Evolutionary conservation across 352 stramenopile species (phyloP).

Genomic region (Halophytophthora batemanensis): DNA sequence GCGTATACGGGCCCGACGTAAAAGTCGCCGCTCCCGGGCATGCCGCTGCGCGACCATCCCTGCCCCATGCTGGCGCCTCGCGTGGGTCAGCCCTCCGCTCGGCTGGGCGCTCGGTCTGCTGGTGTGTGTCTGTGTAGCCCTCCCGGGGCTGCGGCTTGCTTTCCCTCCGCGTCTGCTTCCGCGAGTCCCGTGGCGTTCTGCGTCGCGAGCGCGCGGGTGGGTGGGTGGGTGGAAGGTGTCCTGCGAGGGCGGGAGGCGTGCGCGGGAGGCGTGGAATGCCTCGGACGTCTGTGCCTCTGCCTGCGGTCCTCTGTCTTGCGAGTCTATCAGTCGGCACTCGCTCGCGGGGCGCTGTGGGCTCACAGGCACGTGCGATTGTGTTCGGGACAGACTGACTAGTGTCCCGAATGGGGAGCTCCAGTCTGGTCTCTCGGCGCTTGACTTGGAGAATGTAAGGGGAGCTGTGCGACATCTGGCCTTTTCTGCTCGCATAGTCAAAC

Average conservation of each 20-base stretch:
- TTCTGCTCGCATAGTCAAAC: not conserved
- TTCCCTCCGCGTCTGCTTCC: too few relatives aligned
- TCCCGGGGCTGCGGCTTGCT: too few relatives aligned
- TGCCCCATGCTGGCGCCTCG: slow-evolving; percentile 47
- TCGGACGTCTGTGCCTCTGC: too few relatives aligned
- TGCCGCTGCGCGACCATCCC: slow-evolving; percentile 49
- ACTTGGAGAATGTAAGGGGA: too few relatives aligned
- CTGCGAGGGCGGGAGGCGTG: too few relatives aligned
- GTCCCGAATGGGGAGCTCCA: slow-evolving; percentile 12
- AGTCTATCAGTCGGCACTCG: not conserved
- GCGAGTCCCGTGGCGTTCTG: too few relatives aligned
- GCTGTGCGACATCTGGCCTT: too few relatives aligned
- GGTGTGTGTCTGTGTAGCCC: slow-evolving; percentile 1
- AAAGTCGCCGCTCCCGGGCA: slow-evolving; percentile 67
- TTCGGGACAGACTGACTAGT: slow-evolving; percentile 28
- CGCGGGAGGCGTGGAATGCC: too few relatives aligned
- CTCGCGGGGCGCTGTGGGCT: not conserved
- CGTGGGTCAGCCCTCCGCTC: not conserved
- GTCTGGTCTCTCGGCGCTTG: too few relatives aligned
- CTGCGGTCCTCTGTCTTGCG: not conserved
- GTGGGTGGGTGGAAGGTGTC: too few relatives aligned
- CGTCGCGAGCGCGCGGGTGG: too few relatives aligned
- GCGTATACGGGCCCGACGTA: slow-evolving; percentile 83
- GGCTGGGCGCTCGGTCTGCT: slow-evolving; percentile 1
- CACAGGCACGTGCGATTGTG: not conserved